Conservation (phyloP, 371 early-diverging fungal species). For the Saksenaea vasiformis region DNA sequence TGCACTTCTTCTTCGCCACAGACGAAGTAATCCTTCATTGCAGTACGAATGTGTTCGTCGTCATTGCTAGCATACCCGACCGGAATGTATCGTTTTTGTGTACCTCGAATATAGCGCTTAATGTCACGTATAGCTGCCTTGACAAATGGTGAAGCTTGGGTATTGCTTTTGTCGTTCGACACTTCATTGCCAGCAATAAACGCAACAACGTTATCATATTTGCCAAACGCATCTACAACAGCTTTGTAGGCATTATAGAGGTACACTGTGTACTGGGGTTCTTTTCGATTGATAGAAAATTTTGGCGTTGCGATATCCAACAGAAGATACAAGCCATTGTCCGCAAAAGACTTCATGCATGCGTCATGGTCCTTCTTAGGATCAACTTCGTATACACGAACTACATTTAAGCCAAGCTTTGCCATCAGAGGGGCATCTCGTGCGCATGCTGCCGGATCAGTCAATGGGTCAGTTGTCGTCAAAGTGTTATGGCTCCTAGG, state of each 20-base stretch:
- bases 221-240: conserved; percentile 68
- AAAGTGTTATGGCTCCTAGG: conserved; percentile 45
- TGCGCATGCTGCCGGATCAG: conserved; percentile 61
- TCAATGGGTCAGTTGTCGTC: conserved; percentile 58
- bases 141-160: conserved; percentile 71
- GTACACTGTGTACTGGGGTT: conserved; percentile 65
- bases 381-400: conserved; percentile 82
- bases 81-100: conserved; percentile 57
- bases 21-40: conserved; percentile 71
- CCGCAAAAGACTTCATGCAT: conserved; percentile 74
- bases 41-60: conserved; percentile 68
- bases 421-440: conserved; percentile 71
- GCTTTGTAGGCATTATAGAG: conserved; percentile 58
- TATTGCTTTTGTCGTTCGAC: conserved; percentile 67
- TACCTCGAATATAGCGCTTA: conserved; percentile 59
- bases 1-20: conserved; percentile 69
- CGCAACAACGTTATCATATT: conserved; percentile 67
- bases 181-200: conserved; percentile 87
- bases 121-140: conserved; percentile 75
- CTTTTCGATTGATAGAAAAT: conserved; percentile 65
- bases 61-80: conserved; percentile 85
- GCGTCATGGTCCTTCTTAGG: conserved; percentile 66
- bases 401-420: conserved; percentile 70
- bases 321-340: conserved; percentile 72
- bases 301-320: conserved; percentile 69